Conservation (phyloP, 495 filamentous ascomycete species). For the Melanomma pulvis-pyrius region DNA sequence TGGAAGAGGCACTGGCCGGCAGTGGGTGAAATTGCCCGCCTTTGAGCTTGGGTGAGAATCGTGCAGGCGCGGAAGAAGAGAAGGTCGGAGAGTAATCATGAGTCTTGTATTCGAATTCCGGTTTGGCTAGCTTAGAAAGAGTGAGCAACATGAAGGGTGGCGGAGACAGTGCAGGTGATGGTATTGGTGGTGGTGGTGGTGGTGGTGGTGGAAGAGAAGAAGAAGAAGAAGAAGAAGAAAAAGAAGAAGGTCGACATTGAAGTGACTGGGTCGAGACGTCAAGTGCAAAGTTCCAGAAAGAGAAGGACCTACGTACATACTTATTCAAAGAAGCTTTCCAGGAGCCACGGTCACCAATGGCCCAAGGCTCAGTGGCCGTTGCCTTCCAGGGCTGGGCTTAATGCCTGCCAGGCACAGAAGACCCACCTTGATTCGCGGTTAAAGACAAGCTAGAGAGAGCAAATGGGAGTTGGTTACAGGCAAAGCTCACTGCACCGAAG, state of each 20-base stretch:
- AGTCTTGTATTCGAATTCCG: slow-evolving; percentile 65
- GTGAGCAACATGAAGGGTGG: slow-evolving; percentile 63
- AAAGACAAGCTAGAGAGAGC: slow-evolving; percentile 29
- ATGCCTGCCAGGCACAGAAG: slow-evolving; percentile 35
- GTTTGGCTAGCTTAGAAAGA: slow-evolving; percentile 61
- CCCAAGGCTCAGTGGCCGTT: slow-evolving; percentile 32
- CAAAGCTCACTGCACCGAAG: slow-evolving; percentile 23
- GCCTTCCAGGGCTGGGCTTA: slow-evolving; percentile 34
- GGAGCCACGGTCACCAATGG: slow-evolving; percentile 36
- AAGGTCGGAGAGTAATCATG: slow-evolving; percentile 68
- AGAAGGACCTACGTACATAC: slow-evolving; percentile 34
- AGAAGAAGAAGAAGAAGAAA: too few species aligned
- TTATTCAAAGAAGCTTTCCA: slow-evolving; percentile 31
- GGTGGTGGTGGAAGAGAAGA: too few species aligned
- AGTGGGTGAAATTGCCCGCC: slow-evolving; percentile 52
- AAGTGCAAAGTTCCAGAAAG: slow-evolving; percentile 21
- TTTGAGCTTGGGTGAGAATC: slow-evolving; percentile 62
- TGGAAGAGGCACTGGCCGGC: slow-evolving; percentile 44
- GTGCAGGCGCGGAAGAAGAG: slow-evolving; percentile 57
- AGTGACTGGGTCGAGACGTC: slow-evolving; percentile 26
- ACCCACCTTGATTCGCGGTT: slow-evolving; percentile 34
- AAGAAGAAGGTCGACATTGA: slow-evolving; percentile 26
- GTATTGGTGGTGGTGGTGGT: not conserved
- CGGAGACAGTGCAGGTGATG: not conserved
- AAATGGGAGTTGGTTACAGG: slow-evolving; percentile 27